Evolutionary conservation across 768 basidiomycete genomes (phyloP).

Genomic region (Boletales sp.): DNA sequence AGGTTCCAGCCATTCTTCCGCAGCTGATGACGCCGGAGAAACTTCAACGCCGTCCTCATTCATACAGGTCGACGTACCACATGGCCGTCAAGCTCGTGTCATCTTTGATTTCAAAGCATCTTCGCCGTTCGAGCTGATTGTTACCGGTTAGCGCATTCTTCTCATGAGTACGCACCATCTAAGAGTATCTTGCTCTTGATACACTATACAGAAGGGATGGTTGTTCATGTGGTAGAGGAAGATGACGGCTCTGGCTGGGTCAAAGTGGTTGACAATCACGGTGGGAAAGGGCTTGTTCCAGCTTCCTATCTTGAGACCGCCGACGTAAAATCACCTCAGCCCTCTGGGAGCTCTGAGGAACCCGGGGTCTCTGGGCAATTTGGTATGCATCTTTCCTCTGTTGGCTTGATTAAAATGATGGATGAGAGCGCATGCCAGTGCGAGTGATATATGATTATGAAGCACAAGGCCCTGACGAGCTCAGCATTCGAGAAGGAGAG

Average conservation of each 20-base stretch:
- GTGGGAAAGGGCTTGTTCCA: constrained; percentile 73
- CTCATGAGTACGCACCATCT: constrained; percentile 1
- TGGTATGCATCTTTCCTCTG: constrained; percentile 40
- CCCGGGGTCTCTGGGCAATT: constrained; percentile 41
- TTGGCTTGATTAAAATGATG: constrained; percentile 3
- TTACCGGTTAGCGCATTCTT: constrained; percentile 46
- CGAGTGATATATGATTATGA: constrained; percentile 79
- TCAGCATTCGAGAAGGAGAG: constrained; percentile 59
- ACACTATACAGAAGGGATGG: constrained; percentile 50
- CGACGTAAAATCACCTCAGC: constrained; percentile 22
- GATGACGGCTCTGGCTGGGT: constrained; percentile 89
- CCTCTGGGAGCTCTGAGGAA: constrained; percentile 12
- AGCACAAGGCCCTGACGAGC: constrained; percentile 70
- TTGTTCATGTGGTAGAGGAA: constrained; percentile 66
- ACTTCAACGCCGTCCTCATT: constrained; percentile 58
- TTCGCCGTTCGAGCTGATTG: constrained; percentile 72
- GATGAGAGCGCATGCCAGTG: constrained; percentile 41
- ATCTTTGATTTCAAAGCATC: constrained; percentile 73
- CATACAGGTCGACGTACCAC: constrained; percentile 38
- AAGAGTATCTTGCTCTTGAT: constrained; percentile 12
- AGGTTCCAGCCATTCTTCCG: constrained; percentile 4
- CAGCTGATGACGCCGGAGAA: constrained; percentile 7
- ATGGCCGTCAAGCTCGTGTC: constrained; percentile 52
- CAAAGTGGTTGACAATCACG: constrained; percentile 60
- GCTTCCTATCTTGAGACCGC: constrained; percentile 66